Base-by-base conservation (phyloP, 208 protist species). In the Trypanosomatidae sp. region DNA sequence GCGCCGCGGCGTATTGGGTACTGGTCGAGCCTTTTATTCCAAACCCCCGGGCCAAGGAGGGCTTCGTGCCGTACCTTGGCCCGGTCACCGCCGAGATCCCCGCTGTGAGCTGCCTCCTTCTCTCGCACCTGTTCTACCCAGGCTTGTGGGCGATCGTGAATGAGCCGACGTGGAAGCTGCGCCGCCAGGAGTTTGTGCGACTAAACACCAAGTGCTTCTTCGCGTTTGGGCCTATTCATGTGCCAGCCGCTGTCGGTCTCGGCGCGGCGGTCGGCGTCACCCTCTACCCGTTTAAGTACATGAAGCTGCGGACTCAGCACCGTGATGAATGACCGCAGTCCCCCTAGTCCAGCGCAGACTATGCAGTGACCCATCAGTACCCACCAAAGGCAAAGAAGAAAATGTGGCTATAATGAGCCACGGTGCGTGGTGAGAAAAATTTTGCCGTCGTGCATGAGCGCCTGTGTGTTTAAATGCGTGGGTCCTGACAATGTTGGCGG, bases 91-190 rank as follows among this genome's bases (percentile, higher is more conserved):
- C 88, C 1, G 81, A 92, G 52, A 75, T 92, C 13, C 88, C 88
- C 1, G 71, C 75, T 3, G 49, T 87, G 25, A 79, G 76, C 43
- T 90, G 88, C 69, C 74, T 92, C 22, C 2, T 88, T 36, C 70
- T 66, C 8, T 90, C 83, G 5, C 88, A 92, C 65, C 49, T 90
- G 2, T 92, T 88, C 52, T 92, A 91, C 58, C 88, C 88, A 1
- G 88, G 88, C 0, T 64, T 90, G 67, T 88, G 86, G 85, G 88
- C 88, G 17, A 46, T 92, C 22, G 86, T 89, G 39, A 91, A 91
- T 66, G 85, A 92, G 76, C 47, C 69, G 19, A 92, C 83, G 60
- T 92, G 88, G 86, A 44, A 65, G 60, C 46, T 73, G 65, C 79
- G 88, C 2, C 72, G 74, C 1, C 71, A 66, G 2, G 85, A 88